These are phyloP conservation scores for Camellia sinensis DNA, from an alignment of 148 eudicot species.

Conservation along the genomic window DNA sequence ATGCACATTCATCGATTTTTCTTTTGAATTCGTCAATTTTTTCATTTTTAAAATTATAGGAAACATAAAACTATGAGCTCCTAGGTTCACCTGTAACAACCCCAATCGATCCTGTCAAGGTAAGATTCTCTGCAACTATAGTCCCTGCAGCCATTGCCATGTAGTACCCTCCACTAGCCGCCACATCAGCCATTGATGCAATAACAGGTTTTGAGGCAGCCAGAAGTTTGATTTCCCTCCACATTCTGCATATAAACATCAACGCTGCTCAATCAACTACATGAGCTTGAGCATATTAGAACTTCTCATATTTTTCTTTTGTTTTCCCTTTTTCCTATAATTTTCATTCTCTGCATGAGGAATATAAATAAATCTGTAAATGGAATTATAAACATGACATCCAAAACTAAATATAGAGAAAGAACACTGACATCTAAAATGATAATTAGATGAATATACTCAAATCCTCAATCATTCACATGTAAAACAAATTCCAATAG, in stretches of 20 bases:
- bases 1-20: too few relatives aligned
- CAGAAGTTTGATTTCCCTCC: constrained; percentile 92
- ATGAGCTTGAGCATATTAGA: not conserved
- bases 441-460: not conserved
- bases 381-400: too few relatives aligned
- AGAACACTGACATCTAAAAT: not conserved
- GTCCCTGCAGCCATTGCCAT: constrained; percentile 92
- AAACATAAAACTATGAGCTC: constrained; percentile 4
- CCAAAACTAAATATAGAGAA: not conserved
- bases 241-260: constrained; percentile 57
- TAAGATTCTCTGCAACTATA: constrained; percentile 87
- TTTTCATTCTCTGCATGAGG: not conserved
- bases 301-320: not conserved
- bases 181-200: constrained; percentile 95
- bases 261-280: constrained; percentile 1
- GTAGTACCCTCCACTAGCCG: constrained; percentile 99
- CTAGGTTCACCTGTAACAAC: constrained; percentile 74
- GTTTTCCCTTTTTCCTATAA: not conserved
- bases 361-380: not conserved
- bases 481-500: not conserved
- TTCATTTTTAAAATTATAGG: not conserved
- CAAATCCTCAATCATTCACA: not conserved
- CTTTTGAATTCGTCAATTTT: not conserved
- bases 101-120: constrained; percentile 94
- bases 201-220: constrained; percentile 81